A percentile compares a stretch with the other conserved stretches of the same genome.
These are phyloP conservation scores for Heliosperma pusillum DNA, from an alignment of 148 eudicot genomes.

Conservation along the genomic window DNA sequence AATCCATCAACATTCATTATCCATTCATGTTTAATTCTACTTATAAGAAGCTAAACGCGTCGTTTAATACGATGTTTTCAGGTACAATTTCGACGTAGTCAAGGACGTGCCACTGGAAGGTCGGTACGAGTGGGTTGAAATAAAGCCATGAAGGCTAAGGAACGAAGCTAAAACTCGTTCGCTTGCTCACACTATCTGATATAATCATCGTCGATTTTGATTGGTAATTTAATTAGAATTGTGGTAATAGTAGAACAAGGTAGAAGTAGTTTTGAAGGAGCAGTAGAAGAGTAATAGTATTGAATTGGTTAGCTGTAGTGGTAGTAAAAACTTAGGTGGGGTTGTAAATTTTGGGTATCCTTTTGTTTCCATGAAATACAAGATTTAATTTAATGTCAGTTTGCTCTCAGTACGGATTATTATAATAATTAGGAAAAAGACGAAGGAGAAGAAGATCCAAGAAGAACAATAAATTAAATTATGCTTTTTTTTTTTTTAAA, in stretches of 20 bases:
- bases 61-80: constrained; percentile 13
- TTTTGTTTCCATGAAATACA: constrained; percentile 6
- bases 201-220: too few relatives aligned
- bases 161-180: too few relatives aligned
- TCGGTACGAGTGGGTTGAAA: constrained; percentile 74
- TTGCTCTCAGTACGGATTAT: background rate
- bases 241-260: too few relatives aligned
- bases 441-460: background rate
- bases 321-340: too few relatives aligned
- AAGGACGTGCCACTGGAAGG: constrained; percentile 76
- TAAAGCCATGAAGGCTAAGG: too few relatives aligned
- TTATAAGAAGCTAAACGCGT: background rate
- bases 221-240: too few relatives aligned
- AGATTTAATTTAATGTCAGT: background rate
- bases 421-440: background rate
- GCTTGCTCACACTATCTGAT: too few relatives aligned
- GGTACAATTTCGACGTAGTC: constrained; percentile 79
- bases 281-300: background rate
- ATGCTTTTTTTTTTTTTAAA: too few relatives aligned
- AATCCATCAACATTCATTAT: background rate
- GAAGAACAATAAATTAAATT: too few relatives aligned
- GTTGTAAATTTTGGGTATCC: constrained; percentile 32
- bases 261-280: too few relatives aligned
- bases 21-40: background rate
- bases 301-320: too few relatives aligned